Base-by-base conservation (phyloP, 768 basidiomycete genomes). In the Holtermannia corniformis region DNA sequence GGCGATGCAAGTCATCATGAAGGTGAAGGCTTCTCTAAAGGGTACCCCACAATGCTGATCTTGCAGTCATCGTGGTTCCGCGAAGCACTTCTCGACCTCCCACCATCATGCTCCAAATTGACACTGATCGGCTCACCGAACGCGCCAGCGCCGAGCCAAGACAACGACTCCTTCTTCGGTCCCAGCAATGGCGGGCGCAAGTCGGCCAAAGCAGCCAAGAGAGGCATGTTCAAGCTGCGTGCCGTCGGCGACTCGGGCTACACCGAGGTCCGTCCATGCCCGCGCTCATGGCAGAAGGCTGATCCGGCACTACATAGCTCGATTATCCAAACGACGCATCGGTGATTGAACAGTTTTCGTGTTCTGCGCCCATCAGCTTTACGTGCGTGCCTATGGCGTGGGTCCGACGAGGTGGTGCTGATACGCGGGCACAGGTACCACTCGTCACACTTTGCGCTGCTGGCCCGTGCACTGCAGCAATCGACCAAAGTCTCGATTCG, bases 281-380 rank as follows among this genome's bases (percentile, higher is more conserved):
- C 21, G 23, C 3, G 11, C 22, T 27, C n/a, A n/a, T n/a, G 20
- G n/a, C n/a, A n/a, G n/a, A n/a, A n/a, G n/a, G n/a, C n/a, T n/a
- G n/a, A n/a, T n/a, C n/a, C n/a, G n/a, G n/a, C n/a, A n/a, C n/a
- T n/a, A n/a, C n/a, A n/a, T 62, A 92, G 89, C 87, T 96, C 83
- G 92, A 99, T 73, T 97, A 92, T 57, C 90, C 90, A 2, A 90
- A 87, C 61, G 90, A 93, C 64, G 78, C 80, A 45, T 90, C 95
- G 47, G 86, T 97, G 0, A 78, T 96, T 25, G 90, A 95, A 71
- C 81, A 82, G 0, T 90, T 95, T 62, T 87, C 93, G 55, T 96
- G 92, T 68, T 75, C 71, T 11, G 75, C 77, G 28, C 73, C 75
- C 5, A 78, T 90, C 26, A 77, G 75, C 28, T 87, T 87, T 70